phyloP scores from a whole-genome alignment of 1,284 basidiomycete species.

The Cryptococcus sp. region DNA sequence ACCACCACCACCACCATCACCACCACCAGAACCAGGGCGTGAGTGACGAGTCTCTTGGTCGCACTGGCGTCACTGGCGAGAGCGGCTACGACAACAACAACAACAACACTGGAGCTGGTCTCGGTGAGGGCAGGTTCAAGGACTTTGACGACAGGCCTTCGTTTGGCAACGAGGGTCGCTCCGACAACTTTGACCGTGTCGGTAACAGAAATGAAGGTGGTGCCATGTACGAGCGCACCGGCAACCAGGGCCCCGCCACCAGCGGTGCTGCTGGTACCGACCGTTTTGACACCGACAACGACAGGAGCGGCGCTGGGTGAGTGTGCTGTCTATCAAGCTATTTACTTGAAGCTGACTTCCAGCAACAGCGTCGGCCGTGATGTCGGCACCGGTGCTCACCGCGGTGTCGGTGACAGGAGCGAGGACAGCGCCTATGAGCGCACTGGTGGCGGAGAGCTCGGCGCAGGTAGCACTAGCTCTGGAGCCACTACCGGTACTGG shows the following conservation, averaged over 20 bases:
- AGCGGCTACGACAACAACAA: not conserved
- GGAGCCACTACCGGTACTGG: constrained; percentile 1
- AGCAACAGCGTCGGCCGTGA: too few species aligned
- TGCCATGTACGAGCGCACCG: constrained; percentile 26
- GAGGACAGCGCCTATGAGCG: not conserved
- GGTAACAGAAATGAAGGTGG: constrained; percentile 24
- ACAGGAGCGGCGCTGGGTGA: constrained; percentile 1
- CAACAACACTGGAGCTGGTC: not conserved
- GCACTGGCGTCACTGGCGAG: not conserved
- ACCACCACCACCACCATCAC: constrained; percentile 1
- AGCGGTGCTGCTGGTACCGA: constrained; percentile 38
- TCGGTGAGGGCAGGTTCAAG: not conserved
- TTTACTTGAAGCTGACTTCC: too few species aligned
- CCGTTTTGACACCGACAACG: constrained; percentile 33
- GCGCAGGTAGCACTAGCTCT: not conserved
- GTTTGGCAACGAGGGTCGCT: not conserved
- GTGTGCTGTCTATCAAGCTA: not conserved
- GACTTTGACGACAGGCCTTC: too few species aligned
- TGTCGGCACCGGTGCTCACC: not conserved
- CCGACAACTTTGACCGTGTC: constrained; percentile 21
- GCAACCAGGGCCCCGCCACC: constrained; percentile 25
- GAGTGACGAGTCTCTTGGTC: constrained; percentile 1
- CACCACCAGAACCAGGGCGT: constrained; percentile 1
- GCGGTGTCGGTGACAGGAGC: not conserved
- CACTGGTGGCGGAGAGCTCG: not conserved